A percentile compares a stretch with the other conserved stretches of the same genome.
phyloP scores from a whole-genome alignment of 306 rosid species.

The Casuarina glauca region DNA sequence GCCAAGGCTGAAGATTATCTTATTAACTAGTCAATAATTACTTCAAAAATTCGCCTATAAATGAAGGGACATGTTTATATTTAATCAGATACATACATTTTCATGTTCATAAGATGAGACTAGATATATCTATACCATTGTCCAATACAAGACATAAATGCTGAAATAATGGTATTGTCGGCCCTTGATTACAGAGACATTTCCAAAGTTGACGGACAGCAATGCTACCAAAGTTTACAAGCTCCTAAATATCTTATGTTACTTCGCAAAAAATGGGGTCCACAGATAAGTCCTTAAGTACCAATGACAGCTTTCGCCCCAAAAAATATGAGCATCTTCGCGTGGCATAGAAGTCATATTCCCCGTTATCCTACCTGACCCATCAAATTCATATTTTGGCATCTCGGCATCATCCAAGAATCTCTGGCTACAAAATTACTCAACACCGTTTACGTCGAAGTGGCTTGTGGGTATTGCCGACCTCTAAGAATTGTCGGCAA shows the following conservation, averaged over 20 bases:
- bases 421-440: background rate
- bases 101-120: no score
- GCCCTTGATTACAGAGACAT: background rate
- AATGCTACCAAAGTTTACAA: background rate
- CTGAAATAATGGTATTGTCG: no score
- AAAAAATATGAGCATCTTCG: background rate
- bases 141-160: no score
- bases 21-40: no score
- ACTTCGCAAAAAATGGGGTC: background rate
- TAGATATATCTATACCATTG: no score
- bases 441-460: background rate
- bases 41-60: no score
- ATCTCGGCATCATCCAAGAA: conserved; percentile 32
- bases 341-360: background rate
- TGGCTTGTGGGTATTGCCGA: background rate
- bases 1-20: no score
- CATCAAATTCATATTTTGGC: background rate
- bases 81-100: no score
- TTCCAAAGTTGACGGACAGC: background rate
- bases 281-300: background rate
- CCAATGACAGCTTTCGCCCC: background rate
- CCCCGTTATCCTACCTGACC: background rate
- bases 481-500: background rate
- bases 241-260: no score
- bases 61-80: no score